Base-by-base conservation (phyloP, 257 asterid genomes). In the Rauvolfia tetraphylla region DNA sequence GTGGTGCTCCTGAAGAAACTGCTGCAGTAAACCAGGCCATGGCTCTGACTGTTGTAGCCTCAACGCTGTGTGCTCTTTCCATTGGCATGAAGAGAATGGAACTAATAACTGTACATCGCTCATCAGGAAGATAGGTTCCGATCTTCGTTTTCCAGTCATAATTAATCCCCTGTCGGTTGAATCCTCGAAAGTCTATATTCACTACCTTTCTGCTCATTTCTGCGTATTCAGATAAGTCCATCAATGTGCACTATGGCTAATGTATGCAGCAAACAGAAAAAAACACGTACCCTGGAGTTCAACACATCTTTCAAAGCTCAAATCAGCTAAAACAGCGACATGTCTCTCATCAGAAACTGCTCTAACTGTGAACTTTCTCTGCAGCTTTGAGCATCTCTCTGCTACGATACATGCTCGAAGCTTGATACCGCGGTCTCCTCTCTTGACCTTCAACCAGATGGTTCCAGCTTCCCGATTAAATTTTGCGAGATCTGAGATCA, bases 21-120 rank as follows among this genome's bases (percentile, higher is more conserved):
- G 89, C 88, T 23, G 87, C 89, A 23, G 91, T 84, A 68, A 89
- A 89, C 93, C 90, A 87, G 68, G 91, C 89, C 90, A 89, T 87
- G 42, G 87, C 83, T 77, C 87, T 83, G 7, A 82, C 80, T 0
- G 84, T 83, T 13, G 84, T 77, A 13, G 84, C 78, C 56, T 89
- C 87, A 7, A 74, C 58, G 36, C 83, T 74, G 11, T 81, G 44
- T 74, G 87, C 91, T 36, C 71, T 76, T 15, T 76, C 70, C 11
- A 80, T 53, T 56, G 93, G 90, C 87, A 83, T 82, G 83, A 89
- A 82, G 17, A 85, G 74, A 66, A 89, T 76, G 23, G 93, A 89
- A 69, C 84, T 84, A 58, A 87, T 78, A 18, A 85, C 74, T 1
- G 87, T 85, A 3, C 85, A 84, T 18, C 79, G 77, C n/a, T 74